Conservation (phyloP, 805 yeast genomes). For the Barnettozyma salicaria region DNA sequence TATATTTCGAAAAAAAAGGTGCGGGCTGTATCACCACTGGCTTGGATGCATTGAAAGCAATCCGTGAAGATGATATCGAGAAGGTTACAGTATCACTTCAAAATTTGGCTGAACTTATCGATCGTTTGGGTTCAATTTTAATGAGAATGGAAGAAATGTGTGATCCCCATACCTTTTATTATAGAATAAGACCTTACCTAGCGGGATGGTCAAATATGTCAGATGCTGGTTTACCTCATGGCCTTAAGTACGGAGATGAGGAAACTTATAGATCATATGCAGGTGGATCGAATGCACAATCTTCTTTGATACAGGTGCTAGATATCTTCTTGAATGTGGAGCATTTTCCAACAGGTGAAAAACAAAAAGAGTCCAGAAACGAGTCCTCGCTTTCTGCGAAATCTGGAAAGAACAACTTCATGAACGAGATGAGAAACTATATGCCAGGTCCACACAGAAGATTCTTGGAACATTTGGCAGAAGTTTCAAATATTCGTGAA, state of each 20-base stretch:
- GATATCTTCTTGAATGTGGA: conserved; percentile 72
- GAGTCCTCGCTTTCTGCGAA: conserved; percentile 22
- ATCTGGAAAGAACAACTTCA: conserved; percentile 43
- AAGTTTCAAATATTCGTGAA: conserved; percentile 54
- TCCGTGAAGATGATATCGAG: conserved; percentile 39
- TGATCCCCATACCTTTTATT: conserved; percentile 88
- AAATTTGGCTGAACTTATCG: conserved; percentile 67
- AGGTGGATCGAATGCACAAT: conserved; percentile 95
- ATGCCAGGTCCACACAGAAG: conserved; percentile 87
- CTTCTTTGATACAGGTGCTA: conserved; percentile 80
- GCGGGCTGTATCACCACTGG: conserved; percentile 66
- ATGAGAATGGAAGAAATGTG: conserved; percentile 89
- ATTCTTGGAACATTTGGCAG: conserved; percentile 57
- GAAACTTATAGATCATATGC: conserved; percentile 49
- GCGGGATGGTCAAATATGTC: conserved; percentile 96
- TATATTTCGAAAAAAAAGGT: conserved; percentile 78
- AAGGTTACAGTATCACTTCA: conserved; percentile 46
- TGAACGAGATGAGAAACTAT: conserved; percentile 78
- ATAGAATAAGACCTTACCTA: conserved; percentile 77
- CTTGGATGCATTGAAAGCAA: conserved; percentile 54
- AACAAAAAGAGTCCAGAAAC: conserved; percentile 24
- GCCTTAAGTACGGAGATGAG: conserved; percentile 73
- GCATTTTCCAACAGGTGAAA: conserved; percentile 72
- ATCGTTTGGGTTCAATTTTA: conserved; percentile 62
- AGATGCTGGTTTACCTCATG: conserved; percentile 74